Evolutionary conservation across 148 eudicot genomes (phyloP), one percentile per base, ranked within the genome.

Genomic region (Vaccinium darrowii): DNA sequence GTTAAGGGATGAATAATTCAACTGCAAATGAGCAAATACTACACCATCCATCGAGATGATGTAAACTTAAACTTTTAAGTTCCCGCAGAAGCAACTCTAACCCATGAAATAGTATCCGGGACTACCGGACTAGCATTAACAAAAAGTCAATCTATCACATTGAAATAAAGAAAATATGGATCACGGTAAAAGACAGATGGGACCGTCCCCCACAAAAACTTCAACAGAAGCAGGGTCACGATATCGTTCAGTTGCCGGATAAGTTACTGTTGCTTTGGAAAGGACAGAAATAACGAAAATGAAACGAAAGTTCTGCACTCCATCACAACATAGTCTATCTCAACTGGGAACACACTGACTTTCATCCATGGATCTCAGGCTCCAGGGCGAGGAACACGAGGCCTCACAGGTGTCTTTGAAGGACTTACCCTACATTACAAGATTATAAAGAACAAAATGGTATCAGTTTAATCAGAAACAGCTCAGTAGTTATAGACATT

Each of bases 341-440:
- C 75, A 25, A 60, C 39, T 14, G 78, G 84, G 39, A 53, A 85
- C 73, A 74, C 83, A 58, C 62, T 0, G 10, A 86, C 62, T 76
- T 39, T 16, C 76, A 63, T 50, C 63, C 58, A n/a, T 16, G 9
- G 10, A 65, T 76, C 77, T 71, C 77, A 62, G 72, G 16, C 84
- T 86, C 84, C 77, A 10, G 90, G 92, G 83, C 92, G 93, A 80
- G 89, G 81, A 82, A 87, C 88, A 23, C 96, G 89, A 1, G 98
- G 95, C 95, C 98, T 93, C 91, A 95, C 98, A 39, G 98, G 98
- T 33, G 98, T 95, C 98, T 95, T 95, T 7, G 98, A 95, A 86
- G 98, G 98, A 88, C 98, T 95, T 87, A 95, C 98, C 98, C 98
- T 95, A 65, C 76, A 84, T 79, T 87, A 78, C 50, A 56, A 54